Evolutionary conservation across 495 filamentous ascomycete species (phyloP).

Genomic region (Penicillium arizonense): DNA sequence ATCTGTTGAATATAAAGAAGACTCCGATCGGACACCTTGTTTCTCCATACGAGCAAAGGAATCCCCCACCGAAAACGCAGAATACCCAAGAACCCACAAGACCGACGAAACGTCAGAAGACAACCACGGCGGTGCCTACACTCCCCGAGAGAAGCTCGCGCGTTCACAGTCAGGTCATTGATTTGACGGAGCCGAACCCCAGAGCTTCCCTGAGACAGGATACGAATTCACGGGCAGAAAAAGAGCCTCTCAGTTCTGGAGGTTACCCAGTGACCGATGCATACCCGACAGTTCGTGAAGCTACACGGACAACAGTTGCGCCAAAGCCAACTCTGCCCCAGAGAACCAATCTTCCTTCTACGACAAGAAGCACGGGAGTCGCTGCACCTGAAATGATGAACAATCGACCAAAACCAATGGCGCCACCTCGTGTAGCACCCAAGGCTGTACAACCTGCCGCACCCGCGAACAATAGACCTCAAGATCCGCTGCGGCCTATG

Average conservation of each 20-base stretch:
- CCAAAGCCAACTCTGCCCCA: background rate
- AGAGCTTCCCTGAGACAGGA: background rate
- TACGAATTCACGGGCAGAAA: background rate
- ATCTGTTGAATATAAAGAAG: constrained; percentile 55
- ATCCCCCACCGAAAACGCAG: constrained; percentile 4
- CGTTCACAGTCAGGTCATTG: constrained; percentile 16
- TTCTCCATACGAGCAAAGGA: constrained; percentile 50
- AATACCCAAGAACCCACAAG: constrained; percentile 23
- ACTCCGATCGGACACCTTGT: constrained; percentile 44
- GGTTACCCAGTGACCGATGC: background rate
- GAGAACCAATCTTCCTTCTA: background rate
- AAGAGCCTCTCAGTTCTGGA: background rate
- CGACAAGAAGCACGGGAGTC: background rate
- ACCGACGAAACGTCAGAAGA: constrained; percentile 50
- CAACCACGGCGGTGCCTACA: constrained; percentile 7
- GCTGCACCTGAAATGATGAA: background rate
- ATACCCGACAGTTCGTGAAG: background rate
- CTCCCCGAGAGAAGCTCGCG: background rate
- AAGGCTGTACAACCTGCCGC: background rate
- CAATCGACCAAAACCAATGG: constrained; percentile 1
- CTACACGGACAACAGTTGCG: background rate
- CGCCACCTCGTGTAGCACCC: background rate
- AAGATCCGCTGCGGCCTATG: background rate
- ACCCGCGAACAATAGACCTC: background rate
- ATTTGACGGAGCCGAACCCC: constrained; percentile 13